Base-by-base conservation (phyloP, 345 rosid species). In the rapeseed (Brassica napus) region DNA sequence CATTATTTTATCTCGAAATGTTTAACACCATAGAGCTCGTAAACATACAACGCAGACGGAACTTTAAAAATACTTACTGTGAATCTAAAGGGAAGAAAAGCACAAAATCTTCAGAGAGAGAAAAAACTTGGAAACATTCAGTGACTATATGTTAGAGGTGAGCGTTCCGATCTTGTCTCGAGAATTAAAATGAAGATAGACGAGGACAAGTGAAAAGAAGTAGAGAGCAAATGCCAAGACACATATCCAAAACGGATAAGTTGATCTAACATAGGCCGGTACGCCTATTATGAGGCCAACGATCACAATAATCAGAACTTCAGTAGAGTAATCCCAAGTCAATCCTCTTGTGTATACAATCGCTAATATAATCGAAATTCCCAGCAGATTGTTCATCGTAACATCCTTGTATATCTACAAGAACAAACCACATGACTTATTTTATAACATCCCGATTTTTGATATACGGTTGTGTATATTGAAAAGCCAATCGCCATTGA, bases 161-260 rank as follows among this genome's bases (percentile, higher is more conserved):
- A 70, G 15, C 35, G 55, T 47, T 70, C 1, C 15, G n/a, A 34
- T 77, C 42, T 63, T 35, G 57, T 14, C 76, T 9, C 15, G 14
- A 71, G 72, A 65, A 4, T n/a, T 52, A 59, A 71, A 71, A 37
- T 71, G 81, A 30, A 78, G 23, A 78, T 78, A 78, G 11, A 78
- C 28, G 0, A 78, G 67, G 47, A 78, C 52, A 55, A 78, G 71
- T 9, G 82, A 74, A 47, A 80, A 24, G 52, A 75, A 65, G 68
- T 75, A 80, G 2, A 75, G 79, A 31, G 76, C 16, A 70, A 80
- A 64, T 0, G 79, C 83, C 68, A 75, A 55, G n/a, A 75, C 60
- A 65, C 76, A 80, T 37, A 80, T 75, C 83, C 83, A 80, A 21
- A 80, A 65, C 1, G 83, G 83, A 57, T 80, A 80, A 31, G 72